Conservation (phyloP, 495 filamentous ascomycete species). For the Sphaerosporella brunnea region DNA sequence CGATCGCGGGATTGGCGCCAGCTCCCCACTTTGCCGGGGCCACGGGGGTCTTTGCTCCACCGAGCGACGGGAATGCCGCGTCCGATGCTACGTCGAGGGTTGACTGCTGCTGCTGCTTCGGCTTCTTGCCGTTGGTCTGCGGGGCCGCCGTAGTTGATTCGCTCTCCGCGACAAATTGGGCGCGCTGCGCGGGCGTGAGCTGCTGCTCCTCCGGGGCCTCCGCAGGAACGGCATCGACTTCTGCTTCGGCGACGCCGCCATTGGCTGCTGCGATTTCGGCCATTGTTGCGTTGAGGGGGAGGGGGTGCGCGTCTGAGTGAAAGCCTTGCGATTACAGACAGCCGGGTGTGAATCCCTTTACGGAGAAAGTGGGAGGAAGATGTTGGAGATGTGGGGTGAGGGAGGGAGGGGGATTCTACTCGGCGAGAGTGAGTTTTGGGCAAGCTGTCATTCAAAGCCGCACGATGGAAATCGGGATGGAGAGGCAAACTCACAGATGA, state of each 20-base stretch:
- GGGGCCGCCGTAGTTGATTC: slow-evolving; percentile 9
- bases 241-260: slow-evolving; percentile 5
- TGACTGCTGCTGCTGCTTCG: slow-evolving; percentile 31
- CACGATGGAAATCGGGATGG: too few relatives aligned
- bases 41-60: slow-evolving; percentile 39
- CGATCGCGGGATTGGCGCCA: slow-evolving; percentile 18
- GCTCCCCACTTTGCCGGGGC: slow-evolving; percentile 11
- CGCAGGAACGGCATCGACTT: slow-evolving; percentile 8
- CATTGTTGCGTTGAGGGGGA: slow-evolving; percentile 6
- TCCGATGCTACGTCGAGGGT: slow-evolving; percentile 65
- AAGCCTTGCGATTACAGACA: slow-evolving; percentile 10
- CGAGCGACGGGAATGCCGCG: slow-evolving; percentile 78
- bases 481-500: too few relatives aligned
- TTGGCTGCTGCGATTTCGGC: slow-evolving; percentile 10
- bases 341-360: slow-evolving; percentile 5
- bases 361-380: slow-evolving; percentile 6
- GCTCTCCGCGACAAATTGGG: slow-evolving; percentile 36
- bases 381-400: slow-evolving; percentile 4
- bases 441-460: too few relatives aligned
- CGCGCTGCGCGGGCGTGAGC: slow-evolving; percentile 50
- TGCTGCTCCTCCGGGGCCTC: slow-evolving; percentile 13
- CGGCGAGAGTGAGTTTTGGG: too few relatives aligned
- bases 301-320: slow-evolving; percentile 16
- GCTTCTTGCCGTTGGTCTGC: slow-evolving; percentile 6
- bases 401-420: too few relatives aligned